Evolutionary conservation across 2,329 filamentous ascomycete species (phyloP).

Genomic region (Setomelanomma holmii): DNA sequence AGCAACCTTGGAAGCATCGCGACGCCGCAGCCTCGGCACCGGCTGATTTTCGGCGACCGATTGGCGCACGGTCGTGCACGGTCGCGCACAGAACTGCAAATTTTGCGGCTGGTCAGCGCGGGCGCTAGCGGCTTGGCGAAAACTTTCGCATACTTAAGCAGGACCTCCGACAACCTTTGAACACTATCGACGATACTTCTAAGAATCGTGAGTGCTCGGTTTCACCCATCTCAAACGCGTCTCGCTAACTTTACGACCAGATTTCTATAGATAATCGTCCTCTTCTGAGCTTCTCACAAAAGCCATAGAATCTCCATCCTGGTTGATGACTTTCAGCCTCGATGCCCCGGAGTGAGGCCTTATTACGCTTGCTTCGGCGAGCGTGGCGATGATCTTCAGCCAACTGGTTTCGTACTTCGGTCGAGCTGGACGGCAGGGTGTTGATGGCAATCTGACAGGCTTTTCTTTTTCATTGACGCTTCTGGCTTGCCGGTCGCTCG

Average conservation of each 20-base stretch:
- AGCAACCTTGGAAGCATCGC: no score
- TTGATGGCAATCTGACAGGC: slow-evolving; percentile 87
- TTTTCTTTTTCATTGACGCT: slow-evolving; percentile 43
- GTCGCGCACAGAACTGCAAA: slow-evolving; percentile 3
- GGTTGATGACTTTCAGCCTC: slow-evolving; percentile 90
- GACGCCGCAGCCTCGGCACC: background rate
- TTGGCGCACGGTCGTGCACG: background rate
- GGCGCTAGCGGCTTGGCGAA: background rate
- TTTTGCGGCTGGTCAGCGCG: background rate
- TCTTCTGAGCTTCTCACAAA: slow-evolving; percentile 86
- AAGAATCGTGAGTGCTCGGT: background rate
- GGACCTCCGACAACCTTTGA: background rate
- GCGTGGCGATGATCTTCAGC: slow-evolving; percentile 96
- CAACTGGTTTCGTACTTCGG: slow-evolving; percentile 75
- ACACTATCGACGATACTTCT: background rate
- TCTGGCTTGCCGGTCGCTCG: slow-evolving; percentile 41
- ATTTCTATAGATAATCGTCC: slow-evolving; percentile 95
- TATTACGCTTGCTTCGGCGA: slow-evolving; percentile 74
- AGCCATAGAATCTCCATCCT: slow-evolving; percentile 90
- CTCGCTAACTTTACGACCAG: slow-evolving; percentile 37
- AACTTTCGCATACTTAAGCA: background rate
- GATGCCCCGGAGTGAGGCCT: slow-evolving; percentile 85
- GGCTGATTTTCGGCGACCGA: background rate
- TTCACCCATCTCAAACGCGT: background rate
- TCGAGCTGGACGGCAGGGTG: slow-evolving; percentile 79